Conservation (phyloP, 2,329 filamentous ascomycete genomes). For the Claviceps maximensis region DNA sequence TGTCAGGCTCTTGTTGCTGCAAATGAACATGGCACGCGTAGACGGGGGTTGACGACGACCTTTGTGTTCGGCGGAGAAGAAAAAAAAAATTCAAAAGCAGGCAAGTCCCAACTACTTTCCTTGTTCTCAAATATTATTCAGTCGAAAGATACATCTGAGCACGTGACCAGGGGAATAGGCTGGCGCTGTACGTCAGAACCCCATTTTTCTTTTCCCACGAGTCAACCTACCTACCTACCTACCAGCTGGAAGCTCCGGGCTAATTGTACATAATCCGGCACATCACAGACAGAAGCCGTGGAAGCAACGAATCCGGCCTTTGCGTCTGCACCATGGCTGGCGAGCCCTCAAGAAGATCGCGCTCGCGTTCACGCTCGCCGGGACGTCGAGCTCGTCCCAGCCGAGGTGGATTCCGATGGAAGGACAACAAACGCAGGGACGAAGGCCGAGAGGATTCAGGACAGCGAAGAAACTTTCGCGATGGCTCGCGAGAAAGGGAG, state of each 20-base stretch:
- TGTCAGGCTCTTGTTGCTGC: neutral
- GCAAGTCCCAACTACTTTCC: neutral
- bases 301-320: neutral
- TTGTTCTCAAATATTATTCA: neutral
- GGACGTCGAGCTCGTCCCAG: conserved; percentile 12
- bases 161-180: neutral
- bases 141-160: neutral
- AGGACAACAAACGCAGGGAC: conserved; percentile 38
- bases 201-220: neutral
- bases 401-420: conserved; percentile 43
- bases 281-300: neutral
- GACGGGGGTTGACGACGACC: neutral
- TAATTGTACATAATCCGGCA: neutral
- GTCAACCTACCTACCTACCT: neutral
- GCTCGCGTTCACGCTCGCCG: conserved; percentile 17
- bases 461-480: conserved; percentile 31
- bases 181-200: neutral
- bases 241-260: neutral
- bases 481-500: conserved; percentile 23
- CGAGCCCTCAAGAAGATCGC: conserved; percentile 11
- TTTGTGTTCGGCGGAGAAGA: no score
- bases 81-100: neutral
- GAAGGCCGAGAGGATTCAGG: conserved; percentile 23
- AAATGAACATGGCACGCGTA: neutral
- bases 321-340: conserved; percentile 12